Evolutionary conservation across 106 monocot genomes (phyloP), one percentile per base, ranked within the genome.

Genomic region (Dioscorea alata): DNA sequence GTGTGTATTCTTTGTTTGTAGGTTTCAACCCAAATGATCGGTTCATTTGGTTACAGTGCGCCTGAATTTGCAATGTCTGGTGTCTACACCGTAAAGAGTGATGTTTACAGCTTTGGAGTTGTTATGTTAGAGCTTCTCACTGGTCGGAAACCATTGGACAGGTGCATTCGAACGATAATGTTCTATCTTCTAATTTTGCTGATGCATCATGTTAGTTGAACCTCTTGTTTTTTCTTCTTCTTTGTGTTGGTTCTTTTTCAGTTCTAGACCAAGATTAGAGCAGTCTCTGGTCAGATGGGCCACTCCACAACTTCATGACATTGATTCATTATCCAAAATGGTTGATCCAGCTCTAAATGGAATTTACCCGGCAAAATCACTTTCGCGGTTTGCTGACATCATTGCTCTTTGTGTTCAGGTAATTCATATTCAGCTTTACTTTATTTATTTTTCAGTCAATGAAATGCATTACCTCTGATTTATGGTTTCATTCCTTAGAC

Each of bases 31-130:
- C 83, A 85, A 34, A 82, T 84, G 59, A 75, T 91, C 33, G 88
- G 88, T 66, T 96, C 95, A 48, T 91, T 91, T 71, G 94, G 94
- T 68, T 96, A 96, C 51, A 91, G 86, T 76, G 91, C 95, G 69
- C 95, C 95, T 19, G 95, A 96, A 66, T 86, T 86, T 67, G 91
- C 88, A 0, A 86, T 96, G 86, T 91, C 95, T 73, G 95, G 95
- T 33, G 33, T 86, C 64, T 96, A 91, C 70, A 96, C 95, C 2
- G 68, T 86, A 57, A 96, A 88, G 64, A 96, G 91, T 65, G 95
- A 96, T 73, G 95, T 96, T 19, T 96, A 91, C 73, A 96, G 91
- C 77, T 92, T 96, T 64, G 95, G 91, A 57, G 86, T 92, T 4
- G 84, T 92, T 35, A 89, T 92, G 91, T 70, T 92, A 73, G 96